Conservation (phyloP, 345 rosid species). For the Eutrema yunnanense region DNA sequence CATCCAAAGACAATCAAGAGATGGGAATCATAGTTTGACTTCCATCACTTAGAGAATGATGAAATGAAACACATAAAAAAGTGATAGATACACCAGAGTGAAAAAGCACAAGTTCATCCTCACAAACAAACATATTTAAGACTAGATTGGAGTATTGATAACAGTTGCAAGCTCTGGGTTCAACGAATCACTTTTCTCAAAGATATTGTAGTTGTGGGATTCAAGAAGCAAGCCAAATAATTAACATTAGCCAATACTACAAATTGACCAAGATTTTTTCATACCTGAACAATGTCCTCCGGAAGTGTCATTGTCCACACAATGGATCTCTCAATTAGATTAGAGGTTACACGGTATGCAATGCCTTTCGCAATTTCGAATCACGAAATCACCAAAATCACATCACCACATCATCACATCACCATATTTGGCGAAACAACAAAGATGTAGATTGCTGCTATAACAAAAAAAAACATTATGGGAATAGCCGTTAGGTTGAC, state of each 20-base stretch:
- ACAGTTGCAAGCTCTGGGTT: background rate
- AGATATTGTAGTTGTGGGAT: background rate
- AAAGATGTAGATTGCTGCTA: too few species aligned
- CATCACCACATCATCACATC: too few species aligned
- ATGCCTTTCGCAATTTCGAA: conserved; percentile 53
- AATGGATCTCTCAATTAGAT: conserved; percentile 73
- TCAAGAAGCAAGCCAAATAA: background rate
- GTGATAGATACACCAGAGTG: background rate
- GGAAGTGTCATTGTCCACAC: conserved; percentile 75
- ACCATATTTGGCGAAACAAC: too few species aligned
- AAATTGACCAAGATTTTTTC: background rate
- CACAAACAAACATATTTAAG: background rate
- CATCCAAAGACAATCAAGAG: background rate
- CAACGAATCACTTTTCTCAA: background rate
- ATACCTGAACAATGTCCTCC: conserved; percentile 58
- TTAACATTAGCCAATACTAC: background rate
- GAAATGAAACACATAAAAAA: background rate
- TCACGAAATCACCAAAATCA: too few species aligned
- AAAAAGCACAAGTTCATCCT: background rate
- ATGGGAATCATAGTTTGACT: background rate
- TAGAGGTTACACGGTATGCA: conserved; percentile 44
- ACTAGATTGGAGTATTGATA: background rate
- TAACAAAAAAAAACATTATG: conserved; percentile 3
- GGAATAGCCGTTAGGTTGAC: conserved; percentile 74
- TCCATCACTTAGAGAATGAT: background rate